These are phyloP conservation scores for Ganoderma meredithae DNA, from an alignment of 1,284 basidiomycete genomes.

Conservation along the genomic window DNA sequence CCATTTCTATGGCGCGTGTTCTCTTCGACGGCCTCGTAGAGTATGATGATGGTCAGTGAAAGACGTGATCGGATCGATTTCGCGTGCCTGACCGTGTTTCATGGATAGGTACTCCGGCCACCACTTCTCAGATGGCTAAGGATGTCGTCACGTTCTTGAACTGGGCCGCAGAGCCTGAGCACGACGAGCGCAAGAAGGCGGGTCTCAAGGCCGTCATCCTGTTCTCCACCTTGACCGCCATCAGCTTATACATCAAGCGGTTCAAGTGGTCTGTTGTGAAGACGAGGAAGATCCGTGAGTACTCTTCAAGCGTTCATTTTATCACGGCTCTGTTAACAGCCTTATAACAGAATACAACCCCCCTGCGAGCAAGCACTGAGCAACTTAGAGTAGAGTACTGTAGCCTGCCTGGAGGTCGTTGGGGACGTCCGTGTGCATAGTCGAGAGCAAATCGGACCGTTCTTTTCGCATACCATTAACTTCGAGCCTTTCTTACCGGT, in stretches of 20 bases:
- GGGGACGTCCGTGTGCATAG: constrained; percentile 30
- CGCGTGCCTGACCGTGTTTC: constrained; percentile 10
- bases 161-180: constrained; percentile 98
- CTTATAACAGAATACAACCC: constrained; percentile 58
- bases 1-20: constrained; percentile 98
- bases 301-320: not conserved
- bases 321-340: constrained; percentile 27
- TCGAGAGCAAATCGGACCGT: constrained; percentile 30
- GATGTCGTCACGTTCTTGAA: constrained; percentile 95
- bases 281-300: constrained; percentile 89
- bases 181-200: constrained; percentile 97
- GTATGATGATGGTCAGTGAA: constrained; percentile 82
- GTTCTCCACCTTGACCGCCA: constrained; percentile 82
- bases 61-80: not conserved
- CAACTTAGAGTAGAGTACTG: constrained; percentile 30
- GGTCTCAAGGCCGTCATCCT: constrained; percentile 94
- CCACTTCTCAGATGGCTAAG: constrained; percentile 99
- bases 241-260: constrained; percentile 91
- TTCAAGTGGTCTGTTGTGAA: constrained; percentile 96
- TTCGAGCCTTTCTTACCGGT: constrained; percentile 11
- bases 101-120: constrained; percentile 87
- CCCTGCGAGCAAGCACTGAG: constrained; percentile 49
- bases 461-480: constrained; percentile 19
- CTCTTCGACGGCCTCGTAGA: constrained; percentile 96
- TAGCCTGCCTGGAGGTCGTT: constrained; percentile 22